Conservation (phyloP, 148 eudicot species). For the Camellia sinensis region DNA sequence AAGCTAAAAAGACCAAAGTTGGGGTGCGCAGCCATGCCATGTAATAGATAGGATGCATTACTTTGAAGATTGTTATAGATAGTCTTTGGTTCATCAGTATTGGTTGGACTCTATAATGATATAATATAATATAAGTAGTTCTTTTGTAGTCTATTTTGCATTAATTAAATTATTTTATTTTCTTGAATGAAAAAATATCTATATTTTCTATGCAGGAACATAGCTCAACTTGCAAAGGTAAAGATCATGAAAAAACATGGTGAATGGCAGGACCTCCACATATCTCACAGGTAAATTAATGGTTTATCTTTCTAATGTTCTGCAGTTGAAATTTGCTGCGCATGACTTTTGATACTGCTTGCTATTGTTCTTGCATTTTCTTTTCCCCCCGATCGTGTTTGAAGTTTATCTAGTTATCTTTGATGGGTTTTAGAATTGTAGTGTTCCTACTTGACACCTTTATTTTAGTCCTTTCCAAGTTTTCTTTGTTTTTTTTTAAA, state of each 20-base stretch:
- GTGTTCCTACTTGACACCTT: neutral
- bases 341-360: too few relatives aligned
- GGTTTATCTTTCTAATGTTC: neutral
- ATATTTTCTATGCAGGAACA: conserved; percentile 51
- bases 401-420: neutral
- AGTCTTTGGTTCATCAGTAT: neutral
- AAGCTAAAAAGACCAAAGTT: neutral
- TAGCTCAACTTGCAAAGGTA: conserved; percentile 72
- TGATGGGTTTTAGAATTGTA: neutral
- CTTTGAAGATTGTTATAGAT: neutral
- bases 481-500: too few relatives aligned
- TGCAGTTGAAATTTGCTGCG: neutral
- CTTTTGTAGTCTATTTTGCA: conserved; percentile 9
- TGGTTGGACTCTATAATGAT: conserved; percentile 1
- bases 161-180: neutral
- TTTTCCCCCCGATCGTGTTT: conserved; percentile 7
- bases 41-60: neutral
- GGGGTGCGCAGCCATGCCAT: neutral
- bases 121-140: neutral
- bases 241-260: conserved; percentile 70
- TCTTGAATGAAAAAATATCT: neutral
- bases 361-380: neutral
- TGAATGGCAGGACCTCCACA: conserved; percentile 71
- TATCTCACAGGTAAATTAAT: conserved; percentile 52
- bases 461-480: neutral